phyloP scores from a whole-genome alignment of 441 rosid species.

The Kokia cookei region DNA sequence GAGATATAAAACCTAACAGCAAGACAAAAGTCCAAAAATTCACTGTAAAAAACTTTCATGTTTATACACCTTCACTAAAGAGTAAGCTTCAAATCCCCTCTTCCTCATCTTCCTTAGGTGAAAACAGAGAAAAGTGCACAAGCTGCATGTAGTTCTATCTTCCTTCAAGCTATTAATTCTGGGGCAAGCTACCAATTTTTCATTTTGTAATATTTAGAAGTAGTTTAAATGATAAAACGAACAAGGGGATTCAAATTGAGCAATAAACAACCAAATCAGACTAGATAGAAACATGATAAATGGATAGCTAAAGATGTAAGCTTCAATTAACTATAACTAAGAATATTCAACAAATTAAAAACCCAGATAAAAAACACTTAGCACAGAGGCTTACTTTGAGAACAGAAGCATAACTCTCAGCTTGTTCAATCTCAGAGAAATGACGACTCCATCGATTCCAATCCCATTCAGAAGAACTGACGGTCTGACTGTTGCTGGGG shows the following conservation, averaged over 20 bases:
- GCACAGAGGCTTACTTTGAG: slow-evolving; percentile 43
- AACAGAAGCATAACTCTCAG: slow-evolving; percentile 69
- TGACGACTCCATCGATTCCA: slow-evolving; percentile 90
- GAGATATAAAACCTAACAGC: background rate
- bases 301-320: background rate
- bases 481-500: slow-evolving; percentile 8
- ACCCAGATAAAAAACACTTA: background rate
- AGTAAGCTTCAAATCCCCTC: background rate
- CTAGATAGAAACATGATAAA: background rate
- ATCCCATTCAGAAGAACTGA: slow-evolving; percentile 61
- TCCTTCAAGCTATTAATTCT: background rate
- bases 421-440: slow-evolving; percentile 71
- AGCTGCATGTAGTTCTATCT: background rate
- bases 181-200: background rate
- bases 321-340: background rate
- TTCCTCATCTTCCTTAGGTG: background rate
- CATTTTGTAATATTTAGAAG: background rate
- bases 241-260: background rate
- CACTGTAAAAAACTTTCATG: background rate
- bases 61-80: background rate
- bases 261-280: background rate
- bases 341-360: background rate
- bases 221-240: background rate
- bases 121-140: background rate
- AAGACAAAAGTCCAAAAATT: background rate